These are phyloP conservation scores for Mortierella sp. DNA, from an alignment of 371 early-diverging fungal genomes.

Conservation along the genomic window DNA sequence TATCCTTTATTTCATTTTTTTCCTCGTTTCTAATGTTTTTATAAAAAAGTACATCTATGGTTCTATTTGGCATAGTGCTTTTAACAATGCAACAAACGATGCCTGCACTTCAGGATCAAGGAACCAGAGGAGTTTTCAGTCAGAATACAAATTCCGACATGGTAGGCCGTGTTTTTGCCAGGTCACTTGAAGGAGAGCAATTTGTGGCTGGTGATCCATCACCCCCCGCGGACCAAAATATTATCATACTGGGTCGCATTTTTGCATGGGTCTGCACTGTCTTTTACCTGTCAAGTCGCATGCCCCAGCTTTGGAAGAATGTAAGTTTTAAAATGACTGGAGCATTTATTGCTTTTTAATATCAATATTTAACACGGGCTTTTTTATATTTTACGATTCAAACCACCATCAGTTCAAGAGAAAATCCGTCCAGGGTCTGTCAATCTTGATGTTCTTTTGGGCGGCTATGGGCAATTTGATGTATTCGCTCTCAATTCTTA, in stretches of 20 bases:
- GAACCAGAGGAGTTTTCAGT: background rate
- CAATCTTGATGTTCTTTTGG: slow-evolving; percentile 77
- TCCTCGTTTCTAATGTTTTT: no score
- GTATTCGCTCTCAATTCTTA: slow-evolving; percentile 74
- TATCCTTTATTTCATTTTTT: background rate
- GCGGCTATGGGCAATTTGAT: slow-evolving; percentile 80
- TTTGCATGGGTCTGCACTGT: slow-evolving; percentile 77
- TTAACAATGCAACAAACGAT: slow-evolving; percentile 37
- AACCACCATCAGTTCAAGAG: slow-evolving; percentile 52
- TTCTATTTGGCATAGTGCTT: slow-evolving; percentile 45
- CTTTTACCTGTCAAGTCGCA: slow-evolving; percentile 74
- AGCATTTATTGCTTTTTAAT: background rate
- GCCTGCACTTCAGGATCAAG: slow-evolving; percentile 17
- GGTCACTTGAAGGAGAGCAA: slow-evolving; percentile 23
- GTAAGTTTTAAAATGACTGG: slow-evolving; percentile 13
- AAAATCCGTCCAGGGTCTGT: slow-evolving; percentile 74
- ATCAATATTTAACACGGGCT: background rate
- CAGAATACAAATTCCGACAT: slow-evolving; percentile 1
- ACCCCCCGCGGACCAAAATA: slow-evolving; percentile 22
- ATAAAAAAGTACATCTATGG: slow-evolving; percentile 56
- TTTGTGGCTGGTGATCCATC: background rate
- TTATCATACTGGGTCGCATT: slow-evolving; percentile 66
- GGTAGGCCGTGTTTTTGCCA: slow-evolving; percentile 32
- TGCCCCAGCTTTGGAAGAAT: slow-evolving; percentile 80
- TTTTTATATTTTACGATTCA: background rate